Conservation (phyloP, 177 flowering plant species). For the Vitis hybrid region DNA sequence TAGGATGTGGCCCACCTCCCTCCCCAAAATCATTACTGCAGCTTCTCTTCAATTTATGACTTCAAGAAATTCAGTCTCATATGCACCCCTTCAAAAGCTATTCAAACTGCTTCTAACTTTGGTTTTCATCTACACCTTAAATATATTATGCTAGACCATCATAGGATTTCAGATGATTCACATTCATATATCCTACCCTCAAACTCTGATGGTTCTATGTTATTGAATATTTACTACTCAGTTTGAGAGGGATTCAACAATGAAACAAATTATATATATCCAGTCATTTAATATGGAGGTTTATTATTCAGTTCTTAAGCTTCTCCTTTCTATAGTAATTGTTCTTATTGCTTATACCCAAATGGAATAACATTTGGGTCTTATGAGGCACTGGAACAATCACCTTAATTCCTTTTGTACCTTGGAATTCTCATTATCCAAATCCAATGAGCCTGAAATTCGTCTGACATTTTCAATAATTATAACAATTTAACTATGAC, state of each 20-base stretch:
- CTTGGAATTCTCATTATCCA: not conserved
- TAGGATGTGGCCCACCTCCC: too few species aligned
- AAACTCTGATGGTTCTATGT: not conserved
- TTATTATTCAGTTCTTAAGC: not conserved
- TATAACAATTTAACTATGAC: not conserved
- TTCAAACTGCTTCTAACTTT: not conserved
- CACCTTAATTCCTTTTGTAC: too few species aligned
- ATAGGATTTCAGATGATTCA: not conserved
- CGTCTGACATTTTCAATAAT: too few species aligned
- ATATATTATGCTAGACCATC: not conserved
- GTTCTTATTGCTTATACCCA: not conserved
- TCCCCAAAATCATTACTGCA: too few species aligned
- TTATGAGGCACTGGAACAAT: too few species aligned
- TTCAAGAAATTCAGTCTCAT: not conserved
- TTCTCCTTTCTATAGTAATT: not conserved
- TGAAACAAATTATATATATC: not conserved
- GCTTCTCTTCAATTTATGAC: too few species aligned
- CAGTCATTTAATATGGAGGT: not conserved
- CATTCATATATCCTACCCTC: not conserved
- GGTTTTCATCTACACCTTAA: not conserved
- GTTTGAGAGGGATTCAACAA: not conserved
- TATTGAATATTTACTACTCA: not conserved
- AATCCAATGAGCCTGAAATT: not conserved
- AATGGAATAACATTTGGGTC: too few species aligned
- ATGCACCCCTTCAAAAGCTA: not conserved